phyloP scores from a whole-genome alignment of 768 basidiomycete species.

The Mycena haematopus region DNA sequence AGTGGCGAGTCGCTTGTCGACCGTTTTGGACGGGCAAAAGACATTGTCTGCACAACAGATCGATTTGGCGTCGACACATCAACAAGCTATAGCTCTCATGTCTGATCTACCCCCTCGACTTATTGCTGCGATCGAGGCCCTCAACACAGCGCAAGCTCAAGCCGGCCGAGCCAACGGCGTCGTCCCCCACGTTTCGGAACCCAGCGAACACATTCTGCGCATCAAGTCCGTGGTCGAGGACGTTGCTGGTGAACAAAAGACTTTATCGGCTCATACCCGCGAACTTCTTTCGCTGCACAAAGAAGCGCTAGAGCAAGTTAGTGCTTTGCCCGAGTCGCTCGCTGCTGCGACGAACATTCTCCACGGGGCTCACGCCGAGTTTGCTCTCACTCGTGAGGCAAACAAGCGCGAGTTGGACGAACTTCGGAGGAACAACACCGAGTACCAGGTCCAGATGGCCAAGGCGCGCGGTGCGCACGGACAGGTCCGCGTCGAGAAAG shows the following conservation, averaged over 20 bases:
- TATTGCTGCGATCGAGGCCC: slow-evolving; percentile 47
- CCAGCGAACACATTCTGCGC: slow-evolving; percentile 44
- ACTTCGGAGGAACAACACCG: slow-evolving; percentile 67
- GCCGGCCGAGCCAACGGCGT: slow-evolving; percentile 40
- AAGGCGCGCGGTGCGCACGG: slow-evolving; percentile 82
- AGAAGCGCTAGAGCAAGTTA: slow-evolving; percentile 58
- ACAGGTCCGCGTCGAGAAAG: slow-evolving; percentile 84
- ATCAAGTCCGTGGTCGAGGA: slow-evolving; percentile 58
- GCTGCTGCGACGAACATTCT: slow-evolving; percentile 58
- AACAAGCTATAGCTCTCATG: slow-evolving; percentile 48
- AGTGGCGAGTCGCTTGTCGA: slow-evolving; percentile 47
- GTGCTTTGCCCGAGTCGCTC: slow-evolving; percentile 65
- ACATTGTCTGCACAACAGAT: slow-evolving; percentile 44
- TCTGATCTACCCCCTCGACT: slow-evolving; percentile 57
- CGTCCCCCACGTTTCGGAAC: slow-evolving; percentile 30
- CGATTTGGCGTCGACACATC: slow-evolving; percentile 47
- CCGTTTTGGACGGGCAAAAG: slow-evolving; percentile 50
- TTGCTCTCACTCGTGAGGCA: slow-evolving; percentile 61
- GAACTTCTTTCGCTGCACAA: slow-evolving; percentile 59
- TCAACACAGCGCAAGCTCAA: slow-evolving; percentile 47
- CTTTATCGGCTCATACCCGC: slow-evolving; percentile 51
- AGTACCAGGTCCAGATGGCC: slow-evolving; percentile 73
- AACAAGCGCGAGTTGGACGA: slow-evolving; percentile 74
- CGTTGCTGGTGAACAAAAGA: slow-evolving; percentile 58
- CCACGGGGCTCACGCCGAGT: slow-evolving; percentile 67